Evolutionary conservation across 2,329 filamentous ascomycete genomes (phyloP).

Genomic region (Ophiostoma piceae): DNA sequence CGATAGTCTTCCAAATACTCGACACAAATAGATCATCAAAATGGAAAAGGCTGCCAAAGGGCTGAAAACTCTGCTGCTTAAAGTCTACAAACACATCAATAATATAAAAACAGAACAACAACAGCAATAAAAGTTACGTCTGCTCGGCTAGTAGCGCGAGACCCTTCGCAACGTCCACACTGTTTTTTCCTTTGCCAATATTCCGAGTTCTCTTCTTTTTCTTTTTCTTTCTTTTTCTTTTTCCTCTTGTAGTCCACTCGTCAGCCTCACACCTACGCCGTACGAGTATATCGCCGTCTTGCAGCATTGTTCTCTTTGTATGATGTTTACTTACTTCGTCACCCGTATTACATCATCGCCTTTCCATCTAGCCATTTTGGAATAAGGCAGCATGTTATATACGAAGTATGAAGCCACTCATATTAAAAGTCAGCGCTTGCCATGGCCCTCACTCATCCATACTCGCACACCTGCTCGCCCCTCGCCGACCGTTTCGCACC

Average conservation of each 20-base stretch:
- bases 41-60: neutral
- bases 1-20: neutral
- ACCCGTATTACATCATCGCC: neutral
- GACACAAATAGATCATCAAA: neutral
- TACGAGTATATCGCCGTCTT: neutral
- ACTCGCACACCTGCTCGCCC: neutral
- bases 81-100: neutral
- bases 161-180: neutral
- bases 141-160: neutral
- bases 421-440: no score
- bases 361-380: neutral
- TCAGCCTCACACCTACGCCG: neutral
- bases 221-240: neutral
- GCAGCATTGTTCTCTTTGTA: neutral
- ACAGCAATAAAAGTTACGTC: neutral
- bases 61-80: neutral
- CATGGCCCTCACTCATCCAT: no score
- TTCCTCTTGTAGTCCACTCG: neutral
- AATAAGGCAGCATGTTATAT: neutral
- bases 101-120: neutral
- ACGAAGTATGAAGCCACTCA: no score
- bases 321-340: neutral
- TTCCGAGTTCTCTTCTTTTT: neutral
- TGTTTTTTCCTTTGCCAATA: conserved; percentile 7
- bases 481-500: neutral